These are phyloP conservation scores for Gentiana straminea DNA, from an alignment of 257 asterid species.

Conservation along the genomic window DNA sequence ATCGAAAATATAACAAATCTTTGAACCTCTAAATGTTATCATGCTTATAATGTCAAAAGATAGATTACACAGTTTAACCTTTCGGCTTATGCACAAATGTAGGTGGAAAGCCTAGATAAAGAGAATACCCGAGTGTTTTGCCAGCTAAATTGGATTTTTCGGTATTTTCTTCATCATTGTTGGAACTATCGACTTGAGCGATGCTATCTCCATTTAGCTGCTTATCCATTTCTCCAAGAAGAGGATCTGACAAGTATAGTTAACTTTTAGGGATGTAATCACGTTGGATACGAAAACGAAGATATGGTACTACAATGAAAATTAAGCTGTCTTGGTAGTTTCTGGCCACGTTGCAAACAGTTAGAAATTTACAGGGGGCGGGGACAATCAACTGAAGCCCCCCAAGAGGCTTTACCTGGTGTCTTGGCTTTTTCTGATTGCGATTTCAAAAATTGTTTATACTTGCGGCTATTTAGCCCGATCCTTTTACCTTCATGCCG, in stretches of 20 bases:
- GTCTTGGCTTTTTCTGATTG: slow-evolving; percentile 7
- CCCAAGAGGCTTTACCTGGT: slow-evolving; percentile 7
- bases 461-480: slow-evolving; percentile 8
- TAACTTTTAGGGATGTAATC: not conserved
- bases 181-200: slow-evolving; percentile 2
- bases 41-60: too few species aligned
- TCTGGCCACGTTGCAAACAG: too few species aligned
- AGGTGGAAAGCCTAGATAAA: too few species aligned
- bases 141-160: slow-evolving; percentile 9
- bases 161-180: slow-evolving; percentile 4
- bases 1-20: too few species aligned
- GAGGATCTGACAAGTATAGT: slow-evolving; percentile 4
- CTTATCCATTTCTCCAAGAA: slow-evolving; percentile 11
- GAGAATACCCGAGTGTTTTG: slow-evolving; percentile 17
- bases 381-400: too few species aligned
- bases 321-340: not conserved
- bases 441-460: slow-evolving; percentile 4
- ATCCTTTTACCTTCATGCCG: not conserved
- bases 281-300: not conserved
- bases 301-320: not conserved
- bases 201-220: slow-evolving; percentile 13
- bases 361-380: too few species aligned
- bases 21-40: too few species aligned
- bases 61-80: too few species aligned
- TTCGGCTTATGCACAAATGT: too few species aligned